Evolutionary conservation across 352 stramenopile species (phyloP), one percentile per base, ranked within the genome.

Genomic region (Elongisporangium undulatum): DNA sequence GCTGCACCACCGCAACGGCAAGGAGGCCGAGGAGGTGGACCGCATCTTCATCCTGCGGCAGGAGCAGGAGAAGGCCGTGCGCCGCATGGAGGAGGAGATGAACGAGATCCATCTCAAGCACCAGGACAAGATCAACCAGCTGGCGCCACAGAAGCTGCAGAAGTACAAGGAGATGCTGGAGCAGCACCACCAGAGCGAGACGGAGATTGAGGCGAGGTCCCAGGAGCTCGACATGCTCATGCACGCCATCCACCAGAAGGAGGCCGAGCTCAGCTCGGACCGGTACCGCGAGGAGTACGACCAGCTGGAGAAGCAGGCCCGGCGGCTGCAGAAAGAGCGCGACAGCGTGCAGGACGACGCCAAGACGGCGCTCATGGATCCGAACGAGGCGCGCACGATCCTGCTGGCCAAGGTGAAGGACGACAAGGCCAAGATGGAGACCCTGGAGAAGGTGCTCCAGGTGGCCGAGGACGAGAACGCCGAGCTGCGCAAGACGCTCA

Each of bases 1-100:
- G 39, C 56, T 91, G 20, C 79, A 66, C 39, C 58, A 87, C 49
- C 85, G 91, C 48, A 95, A 94, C 39, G 71, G 55, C 21, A 93
- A 89, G 13, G 89, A 97, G 54, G 89, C 88, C 2, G 80, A 94
- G 53, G 91, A 97, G 39, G 85, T 96, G 4, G 81, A 93, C 59
- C 66, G 84, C 9, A 90, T 97, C 26, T 98, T 98, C 64, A 77
- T 98, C 58, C 62, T 92, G 56, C 85, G 92, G 41, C 88, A 97
- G 58, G 85, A 97, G 48, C 74, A 92, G 58, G 89, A 91, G 56
- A 76, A 77, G 45, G 72, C 62, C 1, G 73, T 81, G 26, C 81
- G 75, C 13, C 76, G 60, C 51, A 83, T 91, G 75, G 82, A 98
- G 34, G 55, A 80, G 19, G 89, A 90, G 50, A 94, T 92, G 60